Evolutionary conservation across 495 filamentous ascomycete genomes (phyloP).

Genomic region (Penicillium goetzii): DNA sequence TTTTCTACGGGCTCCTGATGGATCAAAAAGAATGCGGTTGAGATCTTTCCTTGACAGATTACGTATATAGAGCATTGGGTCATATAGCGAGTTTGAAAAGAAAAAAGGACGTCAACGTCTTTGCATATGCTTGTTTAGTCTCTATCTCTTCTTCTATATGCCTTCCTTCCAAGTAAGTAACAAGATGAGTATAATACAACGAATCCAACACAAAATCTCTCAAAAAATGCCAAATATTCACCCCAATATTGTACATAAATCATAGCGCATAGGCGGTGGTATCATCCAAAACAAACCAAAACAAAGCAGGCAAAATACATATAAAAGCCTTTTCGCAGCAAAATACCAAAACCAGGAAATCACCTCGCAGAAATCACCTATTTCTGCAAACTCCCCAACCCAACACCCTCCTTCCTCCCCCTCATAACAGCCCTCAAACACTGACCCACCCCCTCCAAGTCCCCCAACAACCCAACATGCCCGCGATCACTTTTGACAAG

Average conservation of each 20-base stretch:
- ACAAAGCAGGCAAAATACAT: background rate
- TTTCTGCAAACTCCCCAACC: constrained; percentile 45
- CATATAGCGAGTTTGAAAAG: constrained; percentile 25
- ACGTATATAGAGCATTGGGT: constrained; percentile 32
- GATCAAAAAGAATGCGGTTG: constrained; percentile 14
- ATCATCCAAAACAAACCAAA: constrained; percentile 19
- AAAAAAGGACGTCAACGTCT: background rate
- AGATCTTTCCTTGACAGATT: constrained; percentile 7
- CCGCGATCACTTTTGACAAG: constrained; percentile 79
- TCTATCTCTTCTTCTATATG: background rate
- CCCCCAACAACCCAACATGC: constrained; percentile 83
- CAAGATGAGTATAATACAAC: constrained; percentile 11
- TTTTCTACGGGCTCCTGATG: constrained; percentile 13
- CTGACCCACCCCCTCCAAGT: constrained; percentile 79
- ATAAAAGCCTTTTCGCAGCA: background rate
- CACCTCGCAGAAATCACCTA: constrained; percentile 1
- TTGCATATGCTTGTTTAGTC: background rate
- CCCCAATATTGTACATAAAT: constrained; percentile 12
- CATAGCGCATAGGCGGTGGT: constrained; percentile 22
- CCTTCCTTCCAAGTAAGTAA: background rate
- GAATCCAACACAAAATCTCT: background rate
- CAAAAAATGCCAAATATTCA: background rate
- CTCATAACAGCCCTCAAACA: constrained; percentile 68
- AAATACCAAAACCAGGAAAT: background rate
- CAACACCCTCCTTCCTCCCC: constrained; percentile 73